These are phyloP conservation scores for Ceratocystiopsis sp. DNA, from an alignment of 2,329 filamentous ascomycete genomes.

Conservation along the genomic window DNA sequence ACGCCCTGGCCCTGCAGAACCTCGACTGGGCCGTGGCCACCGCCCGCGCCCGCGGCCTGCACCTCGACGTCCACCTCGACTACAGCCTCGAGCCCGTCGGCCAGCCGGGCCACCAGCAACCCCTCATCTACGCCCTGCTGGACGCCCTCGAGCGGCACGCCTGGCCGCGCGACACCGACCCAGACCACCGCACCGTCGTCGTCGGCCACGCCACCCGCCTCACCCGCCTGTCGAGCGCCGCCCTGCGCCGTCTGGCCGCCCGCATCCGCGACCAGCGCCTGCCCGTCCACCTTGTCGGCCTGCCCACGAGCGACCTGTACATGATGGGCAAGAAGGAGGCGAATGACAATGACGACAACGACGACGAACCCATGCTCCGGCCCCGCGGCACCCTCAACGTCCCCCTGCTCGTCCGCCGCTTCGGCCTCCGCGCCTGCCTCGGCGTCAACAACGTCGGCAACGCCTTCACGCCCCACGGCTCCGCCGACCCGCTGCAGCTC, in stretches of 20 bases:
- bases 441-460: conserved; percentile 60
- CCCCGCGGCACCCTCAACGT: conserved; percentile 46
- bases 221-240: conserved; percentile 31
- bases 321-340: conserved; percentile 41
- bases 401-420: conserved; percentile 39
- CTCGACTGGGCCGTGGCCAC: conserved; percentile 44
- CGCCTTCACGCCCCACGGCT: conserved; percentile 55
- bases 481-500: conserved; percentile 45
- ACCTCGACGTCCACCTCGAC: conserved; percentile 57
- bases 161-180: conserved; percentile 25
- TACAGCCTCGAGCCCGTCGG: conserved; percentile 34
- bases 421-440: conserved; percentile 41
- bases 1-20: conserved; percentile 32
- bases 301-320: conserved; percentile 55
- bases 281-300: conserved; percentile 48
- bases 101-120: conserved; percentile 10
- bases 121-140: conserved; percentile 38
- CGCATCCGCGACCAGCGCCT: conserved; percentile 29
- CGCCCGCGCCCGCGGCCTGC: conserved; percentile 31
- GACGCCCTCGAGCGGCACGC: conserved; percentile 26
- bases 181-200: conserved; percentile 28
- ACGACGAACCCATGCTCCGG: conserved; percentile 7
- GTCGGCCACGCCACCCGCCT: conserved; percentile 55
- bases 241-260: conserved; percentile 31
- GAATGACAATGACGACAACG: conserved; percentile 8